Evolutionary conservation across 352 stramenopile genomes (phyloP).

Genomic region (Phytophthora sansomeana): DNA sequence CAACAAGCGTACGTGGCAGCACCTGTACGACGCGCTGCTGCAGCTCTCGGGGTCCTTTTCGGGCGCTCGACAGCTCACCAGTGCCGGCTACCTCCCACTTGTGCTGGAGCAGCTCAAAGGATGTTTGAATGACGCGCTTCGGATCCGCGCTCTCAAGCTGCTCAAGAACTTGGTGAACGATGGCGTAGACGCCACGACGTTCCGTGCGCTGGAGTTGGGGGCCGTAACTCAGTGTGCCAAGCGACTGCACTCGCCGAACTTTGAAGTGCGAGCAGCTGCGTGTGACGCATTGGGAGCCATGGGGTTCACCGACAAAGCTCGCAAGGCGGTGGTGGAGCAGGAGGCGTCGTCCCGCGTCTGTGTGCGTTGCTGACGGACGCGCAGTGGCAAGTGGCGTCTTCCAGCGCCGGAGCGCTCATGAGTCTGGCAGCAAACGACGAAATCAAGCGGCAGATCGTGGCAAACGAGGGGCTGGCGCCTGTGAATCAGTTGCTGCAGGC

Average conservation of each 20-base stretch:
- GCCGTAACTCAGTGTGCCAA: slow-evolving; percentile 51
- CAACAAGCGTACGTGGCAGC: slow-evolving; percentile 38
- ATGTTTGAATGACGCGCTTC: slow-evolving; percentile 40
- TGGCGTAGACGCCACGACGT: slow-evolving; percentile 53
- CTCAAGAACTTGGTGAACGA: slow-evolving; percentile 79
- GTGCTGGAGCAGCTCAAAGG: slow-evolving; percentile 61
- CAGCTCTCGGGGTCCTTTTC: slow-evolving; percentile 50
- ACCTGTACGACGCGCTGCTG: slow-evolving; percentile 68
- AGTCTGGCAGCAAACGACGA: slow-evolving; percentile 70
- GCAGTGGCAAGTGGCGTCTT: slow-evolving; percentile 60
- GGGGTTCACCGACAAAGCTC: slow-evolving; percentile 67
- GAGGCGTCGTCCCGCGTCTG: slow-evolving; percentile 58
- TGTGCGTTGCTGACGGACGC: slow-evolving; percentile 63
- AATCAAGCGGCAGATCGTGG: slow-evolving; percentile 71
- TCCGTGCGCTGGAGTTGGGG: slow-evolving; percentile 64
- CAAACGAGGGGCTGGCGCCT: slow-evolving; percentile 48
- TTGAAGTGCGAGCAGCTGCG: slow-evolving; percentile 53
- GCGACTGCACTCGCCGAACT: slow-evolving; percentile 50
- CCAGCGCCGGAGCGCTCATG: slow-evolving; percentile 73
- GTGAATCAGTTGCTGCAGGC: slow-evolving; percentile 75
- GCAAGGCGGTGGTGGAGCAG: slow-evolving; percentile 63
- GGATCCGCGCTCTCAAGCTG: slow-evolving; percentile 61
- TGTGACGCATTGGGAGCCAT: slow-evolving; percentile 65
- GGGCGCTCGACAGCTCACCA: slow-evolving; percentile 58
- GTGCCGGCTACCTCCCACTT: slow-evolving; percentile 53